A percentile compares a stretch with the other conserved stretches of the same genome.
phyloP scores from a whole-genome alignment of 2,329 filamentous ascomycete species.

The Monosporascus sp. region DNA sequence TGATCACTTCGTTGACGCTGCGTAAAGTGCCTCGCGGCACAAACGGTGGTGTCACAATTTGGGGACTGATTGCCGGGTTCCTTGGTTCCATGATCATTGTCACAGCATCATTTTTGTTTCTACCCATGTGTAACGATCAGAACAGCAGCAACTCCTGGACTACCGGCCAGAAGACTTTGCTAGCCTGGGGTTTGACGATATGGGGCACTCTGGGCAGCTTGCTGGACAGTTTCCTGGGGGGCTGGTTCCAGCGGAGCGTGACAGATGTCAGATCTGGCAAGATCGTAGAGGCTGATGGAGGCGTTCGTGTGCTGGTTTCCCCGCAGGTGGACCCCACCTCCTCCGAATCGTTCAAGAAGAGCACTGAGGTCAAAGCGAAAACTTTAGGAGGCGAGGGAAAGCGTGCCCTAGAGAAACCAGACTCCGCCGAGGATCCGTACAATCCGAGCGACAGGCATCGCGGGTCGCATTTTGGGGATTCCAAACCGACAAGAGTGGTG shows the following conservation, averaged over 20 bases:
- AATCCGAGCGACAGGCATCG: constrained; percentile 45
- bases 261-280: constrained; percentile 78
- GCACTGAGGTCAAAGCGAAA: constrained; percentile 34
- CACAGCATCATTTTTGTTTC: constrained; percentile 56
- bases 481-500: constrained; percentile 55
- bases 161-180: constrained; percentile 34
- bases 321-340: constrained; percentile 18
- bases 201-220: constrained; percentile 78
- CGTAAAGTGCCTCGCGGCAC: constrained; percentile 82
- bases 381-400: constrained; percentile 39
- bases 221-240: constrained; percentile 83
- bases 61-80: constrained; percentile 68
- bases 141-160: constrained; percentile 44
- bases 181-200: constrained; percentile 55
- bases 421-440: constrained; percentile 36
- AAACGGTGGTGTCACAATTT: constrained; percentile 81
- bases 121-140: constrained; percentile 60
- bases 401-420: constrained; percentile 35
- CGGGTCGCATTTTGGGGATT: constrained; percentile 46
- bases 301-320: constrained; percentile 50
- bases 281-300: constrained; percentile 82
- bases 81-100: constrained; percentile 69
- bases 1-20: constrained; percentile 76
- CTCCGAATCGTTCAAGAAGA: constrained; percentile 25
- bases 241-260: constrained; percentile 78